Conservation (phyloP, 176 grass and related monocot genomes). For the Pontederia crassipes region DNA sequence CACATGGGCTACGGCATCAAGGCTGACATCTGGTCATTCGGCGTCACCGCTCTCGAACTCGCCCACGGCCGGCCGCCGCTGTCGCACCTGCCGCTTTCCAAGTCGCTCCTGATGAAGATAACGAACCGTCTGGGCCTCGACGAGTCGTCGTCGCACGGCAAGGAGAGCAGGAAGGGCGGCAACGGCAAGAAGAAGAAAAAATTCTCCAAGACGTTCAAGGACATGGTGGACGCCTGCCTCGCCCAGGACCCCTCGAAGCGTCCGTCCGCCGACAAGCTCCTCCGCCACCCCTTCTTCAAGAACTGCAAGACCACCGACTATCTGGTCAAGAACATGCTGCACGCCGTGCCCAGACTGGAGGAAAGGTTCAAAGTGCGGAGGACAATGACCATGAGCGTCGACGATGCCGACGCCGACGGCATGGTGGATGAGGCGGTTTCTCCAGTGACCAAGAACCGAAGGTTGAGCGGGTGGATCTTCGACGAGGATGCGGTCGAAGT, state of each 20-base stretch:
- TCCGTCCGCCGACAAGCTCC: constrained; percentile 74
- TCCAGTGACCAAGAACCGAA: constrained; percentile 31
- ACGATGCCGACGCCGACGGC: constrained; percentile 10
- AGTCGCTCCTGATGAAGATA: constrained; percentile 73
- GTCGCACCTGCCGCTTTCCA: constrained; percentile 78
- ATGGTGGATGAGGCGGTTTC: constrained; percentile 15
- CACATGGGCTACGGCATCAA: constrained; percentile 83
- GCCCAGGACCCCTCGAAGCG: constrained; percentile 57
- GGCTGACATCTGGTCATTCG: constrained; percentile 96
- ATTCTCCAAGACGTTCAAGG: constrained; percentile 86
- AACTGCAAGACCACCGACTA: constrained; percentile 53
- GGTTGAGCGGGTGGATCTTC: constrained; percentile 89
- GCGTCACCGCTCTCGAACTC: constrained; percentile 87
- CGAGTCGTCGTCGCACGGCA: constrained; percentile 18
- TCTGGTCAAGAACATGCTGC: constrained; percentile 56
- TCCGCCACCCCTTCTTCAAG: constrained; percentile 78
- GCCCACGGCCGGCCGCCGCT: constrained; percentile 80
- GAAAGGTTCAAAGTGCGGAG: constrained; percentile 26
- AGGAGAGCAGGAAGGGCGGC: background rate
- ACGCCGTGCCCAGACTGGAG: constrained; percentile 48
- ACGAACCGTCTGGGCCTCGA: constrained; percentile 63
- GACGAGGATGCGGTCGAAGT: constrained; percentile 44
- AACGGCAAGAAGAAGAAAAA: constrained; percentile 33
- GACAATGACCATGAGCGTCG: background rate
- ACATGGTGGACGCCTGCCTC: constrained; percentile 78